A percentile compares a stretch with the other conserved stretches of the same genome.
phyloP scores from a whole-genome alignment of 306 rosid genomes.

The Prunus mira region DNA sequence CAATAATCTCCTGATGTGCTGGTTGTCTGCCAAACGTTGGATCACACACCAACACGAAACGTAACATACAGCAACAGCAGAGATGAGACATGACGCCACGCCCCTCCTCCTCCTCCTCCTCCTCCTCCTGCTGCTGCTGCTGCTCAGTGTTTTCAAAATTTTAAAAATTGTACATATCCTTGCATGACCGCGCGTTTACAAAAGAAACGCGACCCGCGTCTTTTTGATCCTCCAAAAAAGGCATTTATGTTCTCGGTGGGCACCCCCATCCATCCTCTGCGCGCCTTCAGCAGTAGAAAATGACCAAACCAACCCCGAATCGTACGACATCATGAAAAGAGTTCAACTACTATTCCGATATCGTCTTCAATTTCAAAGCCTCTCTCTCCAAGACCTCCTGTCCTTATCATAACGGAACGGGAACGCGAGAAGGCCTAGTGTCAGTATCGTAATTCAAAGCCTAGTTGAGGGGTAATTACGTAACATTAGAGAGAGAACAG shows the following conservation, averaged over 20 bases:
- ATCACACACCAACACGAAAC: too few relatives aligned
- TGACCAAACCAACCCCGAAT: slow-evolving; percentile 10
- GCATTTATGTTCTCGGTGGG: not conserved
- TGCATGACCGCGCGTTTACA: slow-evolving; percentile 3
- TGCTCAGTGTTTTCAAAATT: slow-evolving; percentile 5
- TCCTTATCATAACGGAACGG: not conserved
- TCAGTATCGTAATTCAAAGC: not conserved
- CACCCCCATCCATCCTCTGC: not conserved
- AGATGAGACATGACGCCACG: not conserved
- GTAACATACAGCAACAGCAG: too few relatives aligned
- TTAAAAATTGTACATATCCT: slow-evolving; percentile 1
- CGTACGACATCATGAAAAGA: slow-evolving; percentile 16
- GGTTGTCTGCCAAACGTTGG: too few relatives aligned
- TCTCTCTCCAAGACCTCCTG: not conserved
- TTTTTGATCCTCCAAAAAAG: too few relatives aligned
- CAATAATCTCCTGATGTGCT: too few relatives aligned
- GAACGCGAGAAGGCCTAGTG: not conserved
- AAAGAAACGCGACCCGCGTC: not conserved
- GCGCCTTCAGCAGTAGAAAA: slow-evolving; percentile 1
- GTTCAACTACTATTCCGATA: not conserved
- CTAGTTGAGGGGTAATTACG: slow-evolving; percentile 21
- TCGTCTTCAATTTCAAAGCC: slow-evolving; percentile 3
- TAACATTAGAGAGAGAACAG: slow-evolving; percentile 6
- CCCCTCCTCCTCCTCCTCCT: not conserved
- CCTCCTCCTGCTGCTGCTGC: too few relatives aligned